phyloP scores from a whole-genome alignment of 2,329 filamentous ascomycete species.

The Seiridium unicorne region DNA sequence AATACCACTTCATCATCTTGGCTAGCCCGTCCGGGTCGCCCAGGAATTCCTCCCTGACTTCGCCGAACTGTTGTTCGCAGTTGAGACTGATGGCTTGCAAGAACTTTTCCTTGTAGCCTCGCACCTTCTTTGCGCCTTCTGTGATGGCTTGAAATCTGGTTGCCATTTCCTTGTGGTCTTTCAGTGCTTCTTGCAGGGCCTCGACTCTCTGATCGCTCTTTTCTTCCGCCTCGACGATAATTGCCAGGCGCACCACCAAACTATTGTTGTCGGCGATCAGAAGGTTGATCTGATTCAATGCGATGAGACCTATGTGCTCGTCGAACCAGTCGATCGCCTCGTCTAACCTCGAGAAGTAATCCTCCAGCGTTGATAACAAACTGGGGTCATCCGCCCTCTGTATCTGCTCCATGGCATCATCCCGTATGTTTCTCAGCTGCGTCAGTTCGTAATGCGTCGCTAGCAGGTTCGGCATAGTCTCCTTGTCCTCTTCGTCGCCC shows the following conservation, averaged over 20 bases:
- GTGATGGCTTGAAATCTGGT: conserved; percentile 93
- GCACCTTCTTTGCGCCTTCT: conserved; percentile 84
- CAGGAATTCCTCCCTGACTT: conserved; percentile 71
- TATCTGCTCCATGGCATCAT: conserved; percentile 97
- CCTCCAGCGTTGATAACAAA: conserved; percentile 78
- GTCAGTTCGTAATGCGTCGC: conserved; percentile 90
- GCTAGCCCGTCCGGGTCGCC: conserved; percentile 81
- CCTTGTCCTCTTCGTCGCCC: conserved; percentile 80
- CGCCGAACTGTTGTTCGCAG: conserved; percentile 71
- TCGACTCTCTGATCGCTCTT: conserved; percentile 91
- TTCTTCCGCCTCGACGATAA: conserved; percentile 94
- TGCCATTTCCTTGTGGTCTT: conserved; percentile 93
- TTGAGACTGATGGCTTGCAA: conserved; percentile 73
- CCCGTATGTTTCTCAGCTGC: conserved; percentile 86
- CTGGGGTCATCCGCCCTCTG: conserved; percentile 70
- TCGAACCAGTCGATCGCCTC: conserved; percentile 92
- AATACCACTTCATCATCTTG: conserved; percentile 92
- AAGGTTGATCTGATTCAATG: conserved; percentile 84
- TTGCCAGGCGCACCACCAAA: conserved; percentile 84
- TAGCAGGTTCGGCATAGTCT: conserved; percentile 90
- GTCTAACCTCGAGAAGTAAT: conserved; percentile 86
- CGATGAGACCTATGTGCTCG: conserved; percentile 85
- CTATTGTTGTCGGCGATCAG: conserved; percentile 85
- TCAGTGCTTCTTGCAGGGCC: conserved; percentile 89
- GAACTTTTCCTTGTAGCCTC: conserved; percentile 97